Percentiles rank a stretch among this genome's conserved stretches.
Conservation (phyloP, 176 grass and related monocot species). For the Phoenix dactylifera region DNA sequence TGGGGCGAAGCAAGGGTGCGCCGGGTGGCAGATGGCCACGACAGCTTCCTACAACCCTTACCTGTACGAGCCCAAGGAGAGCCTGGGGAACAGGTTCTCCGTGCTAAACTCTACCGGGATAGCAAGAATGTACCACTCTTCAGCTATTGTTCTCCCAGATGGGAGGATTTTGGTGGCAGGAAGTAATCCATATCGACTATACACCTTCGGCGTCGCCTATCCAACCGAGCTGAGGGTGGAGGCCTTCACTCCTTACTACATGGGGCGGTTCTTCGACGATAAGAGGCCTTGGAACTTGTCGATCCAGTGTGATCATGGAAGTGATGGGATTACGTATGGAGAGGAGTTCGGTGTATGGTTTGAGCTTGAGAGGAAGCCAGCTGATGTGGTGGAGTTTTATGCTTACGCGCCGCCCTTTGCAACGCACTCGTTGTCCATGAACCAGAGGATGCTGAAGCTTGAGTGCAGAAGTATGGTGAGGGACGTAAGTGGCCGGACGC, state of each 20-base stretch:
- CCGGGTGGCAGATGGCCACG: slow-evolving; percentile 6
- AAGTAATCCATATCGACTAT: slow-evolving; percentile 30
- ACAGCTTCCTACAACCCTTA: slow-evolving; percentile 13
- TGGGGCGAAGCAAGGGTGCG: slow-evolving; percentile 11
- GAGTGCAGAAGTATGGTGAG: slow-evolving; percentile 4
- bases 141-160: slow-evolving; percentile 24
- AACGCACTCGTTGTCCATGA: slow-evolving; percentile 39
- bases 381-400: slow-evolving; percentile 11
- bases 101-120: slow-evolving; percentile 11
- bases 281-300: not conserved
- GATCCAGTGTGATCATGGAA: not conserved
- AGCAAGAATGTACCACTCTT: slow-evolving; percentile 35
- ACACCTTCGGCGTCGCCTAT: slow-evolving; percentile 16
- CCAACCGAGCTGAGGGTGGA: slow-evolving; percentile 37
- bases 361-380: not conserved
- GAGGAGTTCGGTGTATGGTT: slow-evolving; percentile 14
- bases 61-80: slow-evolving; percentile 20
- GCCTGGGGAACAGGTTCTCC: slow-evolving; percentile 8
- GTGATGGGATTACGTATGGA: slow-evolving; percentile 9
- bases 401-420: slow-evolving; percentile 24
- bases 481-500: not conserved
- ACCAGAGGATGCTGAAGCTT: slow-evolving; percentile 28
- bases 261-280: slow-evolving; percentile 5
- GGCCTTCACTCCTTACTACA: slow-evolving; percentile 30
- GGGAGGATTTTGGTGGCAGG: slow-evolving; percentile 28